Evolutionary conservation across 2,329 filamentous ascomycete genomes (phyloP).

Genomic region (Hypoxylon sp.): DNA sequence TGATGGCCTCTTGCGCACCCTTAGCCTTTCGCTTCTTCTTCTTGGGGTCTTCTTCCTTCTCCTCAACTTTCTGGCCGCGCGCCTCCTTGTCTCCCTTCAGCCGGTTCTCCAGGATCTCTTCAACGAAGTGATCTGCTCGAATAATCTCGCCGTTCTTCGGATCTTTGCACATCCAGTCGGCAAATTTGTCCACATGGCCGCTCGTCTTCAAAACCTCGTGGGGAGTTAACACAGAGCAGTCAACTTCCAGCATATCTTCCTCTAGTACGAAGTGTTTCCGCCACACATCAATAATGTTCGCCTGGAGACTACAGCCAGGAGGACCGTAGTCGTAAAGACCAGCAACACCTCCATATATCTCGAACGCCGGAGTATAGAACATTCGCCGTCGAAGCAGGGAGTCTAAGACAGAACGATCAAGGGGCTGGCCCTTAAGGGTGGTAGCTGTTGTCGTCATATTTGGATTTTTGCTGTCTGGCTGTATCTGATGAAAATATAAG

Average conservation of each 20-base stretch:
- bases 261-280: constrained; percentile 93
- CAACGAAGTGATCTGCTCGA: constrained; percentile 94
- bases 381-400: constrained; percentile 87
- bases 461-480: constrained; percentile 11
- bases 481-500: constrained; percentile 6
- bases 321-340: constrained; percentile 96
- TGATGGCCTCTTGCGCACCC: constrained; percentile 82
- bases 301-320: constrained; percentile 86
- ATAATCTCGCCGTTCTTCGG: constrained; percentile 98
- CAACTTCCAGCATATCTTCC: constrained; percentile 96
- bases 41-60: constrained; percentile 77
- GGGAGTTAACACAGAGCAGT: constrained; percentile 94
- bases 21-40: constrained; percentile 92
- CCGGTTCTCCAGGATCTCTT: constrained; percentile 89
- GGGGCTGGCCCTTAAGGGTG: constrained; percentile 89
- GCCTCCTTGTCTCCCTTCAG: constrained; percentile 94
- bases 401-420: constrained; percentile 87
- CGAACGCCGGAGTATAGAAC: constrained; percentile 96
- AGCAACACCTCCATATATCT: constrained; percentile 91
- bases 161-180: constrained; percentile 99
- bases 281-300: constrained; percentile 91
- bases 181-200: constrained; percentile 97
- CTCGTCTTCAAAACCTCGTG: constrained; percentile 94
- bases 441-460: constrained; percentile 71
- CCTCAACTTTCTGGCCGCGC: constrained; percentile 84